Evolutionary conservation across 2,329 filamentous ascomycete species (phyloP).

Genomic region (Aspergillus vadensis): DNA sequence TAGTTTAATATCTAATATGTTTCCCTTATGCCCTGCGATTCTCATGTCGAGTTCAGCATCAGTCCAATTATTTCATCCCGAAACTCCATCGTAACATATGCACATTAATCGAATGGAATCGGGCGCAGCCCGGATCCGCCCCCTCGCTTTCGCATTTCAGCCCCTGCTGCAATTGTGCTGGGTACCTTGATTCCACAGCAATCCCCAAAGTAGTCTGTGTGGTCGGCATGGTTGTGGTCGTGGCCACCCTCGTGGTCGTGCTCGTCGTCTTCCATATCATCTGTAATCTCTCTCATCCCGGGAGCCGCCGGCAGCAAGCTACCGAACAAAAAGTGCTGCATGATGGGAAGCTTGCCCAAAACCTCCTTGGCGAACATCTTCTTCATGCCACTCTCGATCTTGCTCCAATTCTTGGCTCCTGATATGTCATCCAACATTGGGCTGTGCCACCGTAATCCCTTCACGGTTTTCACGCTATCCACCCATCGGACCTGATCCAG

Average conservation of each 20-base stretch:
- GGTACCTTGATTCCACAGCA: conserved; percentile 98
- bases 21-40: not conserved
- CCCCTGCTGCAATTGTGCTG: conserved; percentile 85
- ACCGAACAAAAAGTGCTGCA: conserved; percentile 98
- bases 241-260: conserved; percentile 65
- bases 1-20: not conserved
- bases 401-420: conserved; percentile 82
- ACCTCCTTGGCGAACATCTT: conserved; percentile 97
- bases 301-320: conserved; percentile 76
- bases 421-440: conserved; percentile 99
- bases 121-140: conserved; percentile 65
- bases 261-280: conserved; percentile 55
- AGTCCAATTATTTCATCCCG: conserved; percentile 6
- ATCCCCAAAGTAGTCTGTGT: conserved; percentile 74
- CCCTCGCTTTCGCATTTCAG: conserved; percentile 78
- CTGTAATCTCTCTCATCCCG: conserved; percentile 65
- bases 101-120: conserved; percentile 50
- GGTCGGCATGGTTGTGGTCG: conserved; percentile 67
- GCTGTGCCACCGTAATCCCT: conserved; percentile 91
- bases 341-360: conserved; percentile 87
- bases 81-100: not conserved
- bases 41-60: not conserved
- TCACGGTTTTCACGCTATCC: conserved; percentile 93
- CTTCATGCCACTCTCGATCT: conserved; percentile 92
- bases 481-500: conserved; percentile 92